Evolutionary conservation across 2,329 filamentous ascomycete species (phyloP).

Genomic region (Aspergillus novoparasiticus): DNA sequence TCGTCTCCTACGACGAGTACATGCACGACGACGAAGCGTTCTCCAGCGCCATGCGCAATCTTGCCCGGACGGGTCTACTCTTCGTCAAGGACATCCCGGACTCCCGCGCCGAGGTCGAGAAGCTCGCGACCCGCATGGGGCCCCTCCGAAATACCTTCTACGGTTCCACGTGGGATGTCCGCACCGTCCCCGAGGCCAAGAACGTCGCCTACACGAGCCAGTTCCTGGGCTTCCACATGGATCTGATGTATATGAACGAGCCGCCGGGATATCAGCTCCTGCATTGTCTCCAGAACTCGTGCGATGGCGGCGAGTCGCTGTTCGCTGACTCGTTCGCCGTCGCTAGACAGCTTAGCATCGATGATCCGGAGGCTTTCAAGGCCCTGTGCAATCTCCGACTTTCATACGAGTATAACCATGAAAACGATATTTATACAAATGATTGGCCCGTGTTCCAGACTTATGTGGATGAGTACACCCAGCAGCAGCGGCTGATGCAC

Average conservation of each 20-base stretch:
- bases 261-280: constrained; percentile 83
- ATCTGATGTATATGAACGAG: constrained; percentile 81
- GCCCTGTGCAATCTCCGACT: constrained; percentile 51
- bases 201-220: constrained; percentile 90
- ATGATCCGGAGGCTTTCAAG: constrained; percentile 19
- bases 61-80: constrained; percentile 71
- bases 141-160: constrained; percentile 86
- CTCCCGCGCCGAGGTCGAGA: constrained; percentile 64
- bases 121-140: constrained; percentile 73
- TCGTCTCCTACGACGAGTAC: constrained; percentile 71
- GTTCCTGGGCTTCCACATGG: constrained; percentile 87
- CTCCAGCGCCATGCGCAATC: constrained; percentile 61
- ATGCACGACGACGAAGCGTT: constrained; percentile 63
- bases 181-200: constrained; percentile 76
- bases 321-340: constrained; percentile 77
- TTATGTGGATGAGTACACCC: constrained; percentile 8
- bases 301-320: constrained; percentile 77
- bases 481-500: constrained; percentile 33
- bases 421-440: constrained; percentile 64
- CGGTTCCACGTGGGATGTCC: constrained; percentile 86
- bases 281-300: constrained; percentile 83
- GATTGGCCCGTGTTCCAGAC: constrained; percentile 58
- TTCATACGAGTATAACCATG: constrained; percentile 69
- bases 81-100: constrained; percentile 76
- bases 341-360: constrained; percentile 38